Evolutionary conservation across 1,284 basidiomycete species (phyloP), one percentile per base, ranked within the genome.

Genomic region (Salmacisia buchloeana): DNA sequence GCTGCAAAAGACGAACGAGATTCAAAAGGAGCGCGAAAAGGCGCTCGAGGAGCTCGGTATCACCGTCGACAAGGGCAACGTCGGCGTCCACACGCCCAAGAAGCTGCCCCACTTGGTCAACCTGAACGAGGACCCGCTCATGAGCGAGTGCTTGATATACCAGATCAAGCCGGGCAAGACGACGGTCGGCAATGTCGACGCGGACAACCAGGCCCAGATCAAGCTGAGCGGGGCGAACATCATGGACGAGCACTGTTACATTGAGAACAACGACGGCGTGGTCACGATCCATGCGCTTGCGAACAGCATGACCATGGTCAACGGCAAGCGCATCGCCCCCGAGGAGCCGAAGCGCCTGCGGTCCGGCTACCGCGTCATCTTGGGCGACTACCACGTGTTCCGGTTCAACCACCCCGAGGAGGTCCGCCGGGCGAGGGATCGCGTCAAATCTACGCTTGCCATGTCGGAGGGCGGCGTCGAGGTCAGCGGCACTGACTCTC

Each of bases 51-150:
- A 97, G 82, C 83, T 98, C 67, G 94, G 94, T 58, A 97, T 98
- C 80, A 90, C 91, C 39, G 92, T 98, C 64, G 94, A 97, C 81
- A 97, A 94, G 85, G 90, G 93, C 76, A 86, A 90, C 65, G 89
- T 96, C 63, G 92, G 92, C 56, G 82, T 98, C 58, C 92, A 97
- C 83, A 94, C 94, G n/a, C 94, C 94, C n/a, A 97, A 97, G 84
- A 92, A 88, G 57, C 58, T 77, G 56, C 75, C 75, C 0, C 74
- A 76, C 61, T 56, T 76, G 29, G 74, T 76, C 64, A 76, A 76
- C 31, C 65, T 76, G 56, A 76, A 76, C 67, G 75, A 79, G 59
- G 81, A 83, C 61, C 82, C 82, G 21, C 73, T 83, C 59, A 83
- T 83, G 82, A 81, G 79, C 43, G 82, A 83, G 65, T 81, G 77